Evolutionary conservation across 208 protist species (phyloP).

Genomic region (Acanthamoeba triangularis): DNA sequence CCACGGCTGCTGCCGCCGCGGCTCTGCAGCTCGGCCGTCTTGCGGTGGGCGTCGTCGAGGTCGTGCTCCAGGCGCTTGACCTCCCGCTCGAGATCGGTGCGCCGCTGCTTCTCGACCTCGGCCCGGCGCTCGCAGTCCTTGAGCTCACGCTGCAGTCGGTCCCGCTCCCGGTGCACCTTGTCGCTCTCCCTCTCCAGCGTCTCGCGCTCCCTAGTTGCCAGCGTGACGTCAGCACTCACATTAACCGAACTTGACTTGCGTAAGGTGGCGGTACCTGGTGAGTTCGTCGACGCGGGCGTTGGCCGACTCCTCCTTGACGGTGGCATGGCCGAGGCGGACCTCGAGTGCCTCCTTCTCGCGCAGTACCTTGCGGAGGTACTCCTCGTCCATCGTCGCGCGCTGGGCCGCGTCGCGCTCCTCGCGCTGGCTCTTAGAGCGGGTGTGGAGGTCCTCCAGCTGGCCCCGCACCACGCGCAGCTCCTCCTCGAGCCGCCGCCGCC

Average conservation of each 20-base stretch:
- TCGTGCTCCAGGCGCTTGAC: constrained; percentile 16
- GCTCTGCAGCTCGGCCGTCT: not conserved
- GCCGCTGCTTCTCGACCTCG: not conserved
- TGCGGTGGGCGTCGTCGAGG: constrained; percentile 2
- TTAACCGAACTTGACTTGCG: too few species aligned
- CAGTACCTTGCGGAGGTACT: not conserved
- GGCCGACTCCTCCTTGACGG: not conserved
- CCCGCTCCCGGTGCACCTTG: not conserved
- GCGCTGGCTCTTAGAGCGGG: not conserved
- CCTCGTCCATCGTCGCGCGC: not conserved
- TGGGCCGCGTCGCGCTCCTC: not conserved
- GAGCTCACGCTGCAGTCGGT: not conserved
- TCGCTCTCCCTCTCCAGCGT: not conserved
- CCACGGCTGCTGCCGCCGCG: not conserved
- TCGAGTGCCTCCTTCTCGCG: constrained; percentile 3
- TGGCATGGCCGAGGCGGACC: not conserved
- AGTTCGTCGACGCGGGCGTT: not conserved
- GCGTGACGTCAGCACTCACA: not conserved
- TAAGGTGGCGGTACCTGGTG: not conserved
- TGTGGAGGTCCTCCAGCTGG: not conserved
- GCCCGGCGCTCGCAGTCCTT: not conserved
- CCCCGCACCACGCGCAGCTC: not conserved
- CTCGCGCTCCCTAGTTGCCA: constrained; percentile 1
- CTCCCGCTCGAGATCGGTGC: not conserved
- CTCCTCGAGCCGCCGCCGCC: not conserved